phyloP scores from a whole-genome alignment of 2,329 filamentous ascomycete species.

The Herpotrichia juniperi region DNA sequence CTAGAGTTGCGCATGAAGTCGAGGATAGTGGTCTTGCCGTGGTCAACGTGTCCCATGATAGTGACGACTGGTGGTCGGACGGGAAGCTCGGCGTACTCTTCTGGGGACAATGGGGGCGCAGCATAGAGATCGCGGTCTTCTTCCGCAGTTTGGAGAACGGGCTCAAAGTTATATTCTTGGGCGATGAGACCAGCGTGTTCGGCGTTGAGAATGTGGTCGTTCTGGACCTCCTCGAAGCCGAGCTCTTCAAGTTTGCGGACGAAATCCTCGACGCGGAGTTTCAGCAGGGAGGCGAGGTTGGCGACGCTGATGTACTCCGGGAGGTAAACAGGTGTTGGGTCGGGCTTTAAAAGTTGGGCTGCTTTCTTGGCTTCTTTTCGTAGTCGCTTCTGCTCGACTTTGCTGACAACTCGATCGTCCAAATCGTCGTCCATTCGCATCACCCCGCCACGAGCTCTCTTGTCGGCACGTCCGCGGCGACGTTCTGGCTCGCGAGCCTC shows the following conservation, averaged over 20 bases:
- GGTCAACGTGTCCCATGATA: conserved; percentile 99
- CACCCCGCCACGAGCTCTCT: conserved; percentile 21
- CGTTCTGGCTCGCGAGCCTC: conserved; percentile 39
- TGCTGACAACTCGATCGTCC: conserved; percentile 26
- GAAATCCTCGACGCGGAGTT: conserved; percentile 73
- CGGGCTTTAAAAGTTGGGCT: conserved; percentile 31
- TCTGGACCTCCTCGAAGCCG: conserved; percentile 84
- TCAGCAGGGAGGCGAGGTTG: conserved; percentile 77
- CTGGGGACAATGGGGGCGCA: conserved; percentile 49
- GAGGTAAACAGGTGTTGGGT: conserved; percentile 65
- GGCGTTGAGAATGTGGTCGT: conserved; percentile 85
- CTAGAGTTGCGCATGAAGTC: conserved; percentile 94
- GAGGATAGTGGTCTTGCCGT: conserved; percentile 95
- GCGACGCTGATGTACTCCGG: conserved; percentile 92
- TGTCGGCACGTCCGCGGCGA: conserved; percentile 23
- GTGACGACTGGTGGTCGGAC: conserved; percentile 89
- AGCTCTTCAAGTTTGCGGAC: conserved; percentile 77
- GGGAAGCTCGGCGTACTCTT: conserved; percentile 72
- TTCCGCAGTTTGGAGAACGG: conserved; percentile 70
- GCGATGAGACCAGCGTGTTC: conserved; percentile 91
- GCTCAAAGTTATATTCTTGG: conserved; percentile 90
- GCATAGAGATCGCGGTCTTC: conserved; percentile 75
- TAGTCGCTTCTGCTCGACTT: conserved; percentile 38
- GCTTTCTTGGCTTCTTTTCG: conserved; percentile 43
- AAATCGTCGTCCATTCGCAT: conserved; percentile 25